A percentile compares a stretch with the other conserved stretches of the same genome.
phyloP scores from a whole-genome alignment of 2,329 filamentous ascomycete genomes.

The Tympanopsis confertula region DNA sequence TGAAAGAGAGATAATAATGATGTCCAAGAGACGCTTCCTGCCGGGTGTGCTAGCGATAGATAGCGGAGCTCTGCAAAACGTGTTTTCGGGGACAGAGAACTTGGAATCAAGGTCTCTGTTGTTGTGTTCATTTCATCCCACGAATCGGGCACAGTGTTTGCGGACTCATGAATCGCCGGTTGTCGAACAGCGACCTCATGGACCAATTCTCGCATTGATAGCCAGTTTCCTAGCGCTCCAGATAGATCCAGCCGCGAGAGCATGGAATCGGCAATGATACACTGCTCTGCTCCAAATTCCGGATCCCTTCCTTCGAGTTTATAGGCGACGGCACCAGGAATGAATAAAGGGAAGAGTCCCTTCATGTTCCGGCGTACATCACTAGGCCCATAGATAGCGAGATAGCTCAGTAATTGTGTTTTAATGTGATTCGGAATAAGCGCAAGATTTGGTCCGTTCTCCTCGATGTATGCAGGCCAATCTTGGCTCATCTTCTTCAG shows the following conservation, averaged over 20 bases:
- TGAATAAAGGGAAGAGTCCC: constrained; percentile 37
- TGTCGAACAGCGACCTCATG: background rate
- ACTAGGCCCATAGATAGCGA: constrained; percentile 34
- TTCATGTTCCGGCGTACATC: constrained; percentile 14
- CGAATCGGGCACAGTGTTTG: background rate
- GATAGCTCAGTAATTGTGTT: constrained; percentile 39
- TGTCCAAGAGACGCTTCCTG: constrained; percentile 34
- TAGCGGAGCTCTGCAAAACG: constrained; percentile 24
- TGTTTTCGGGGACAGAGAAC: constrained; percentile 9
- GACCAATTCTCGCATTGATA: background rate
- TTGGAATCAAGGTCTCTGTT: constrained; percentile 7
- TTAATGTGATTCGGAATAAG: constrained; percentile 37
- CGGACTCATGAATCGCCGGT: background rate
- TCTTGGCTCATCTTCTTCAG: constrained; percentile 40
- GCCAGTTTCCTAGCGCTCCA: background rate
- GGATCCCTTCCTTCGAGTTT: no score
- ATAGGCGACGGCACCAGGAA: no score
- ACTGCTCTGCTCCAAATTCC: background rate
- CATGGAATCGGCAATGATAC: constrained; percentile 3
- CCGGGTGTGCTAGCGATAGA: constrained; percentile 38
- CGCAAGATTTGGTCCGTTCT: constrained; percentile 40
- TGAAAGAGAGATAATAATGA: constrained; percentile 38
- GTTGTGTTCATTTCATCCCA: background rate
- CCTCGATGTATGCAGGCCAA: constrained; percentile 43
- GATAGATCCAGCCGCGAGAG: constrained; percentile 1